Evolutionary conservation across 2,329 filamentous ascomycete species (phyloP).

Genomic region (Didymella lethalis): DNA sequence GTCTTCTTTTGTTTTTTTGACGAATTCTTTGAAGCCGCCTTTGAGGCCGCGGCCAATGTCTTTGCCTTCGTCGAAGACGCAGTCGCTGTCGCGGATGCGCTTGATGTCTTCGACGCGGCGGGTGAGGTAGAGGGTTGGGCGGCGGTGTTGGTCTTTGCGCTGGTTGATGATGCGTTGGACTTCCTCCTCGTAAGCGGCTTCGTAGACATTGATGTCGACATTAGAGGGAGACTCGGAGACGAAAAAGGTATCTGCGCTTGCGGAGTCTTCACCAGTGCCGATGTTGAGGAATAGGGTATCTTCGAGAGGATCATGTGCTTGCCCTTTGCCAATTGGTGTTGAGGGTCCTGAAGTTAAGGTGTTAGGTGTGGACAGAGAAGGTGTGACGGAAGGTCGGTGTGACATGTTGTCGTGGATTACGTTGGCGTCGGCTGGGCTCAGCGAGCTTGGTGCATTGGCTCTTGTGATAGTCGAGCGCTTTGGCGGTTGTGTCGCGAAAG

Average conservation of each 20-base stretch:
- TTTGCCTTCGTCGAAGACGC: slow-evolving; percentile 44
- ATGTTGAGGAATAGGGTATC: slow-evolving; percentile 78
- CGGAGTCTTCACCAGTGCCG: slow-evolving; percentile 65
- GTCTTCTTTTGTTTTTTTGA: slow-evolving; percentile 47
- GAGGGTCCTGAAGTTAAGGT: slow-evolving; percentile 33
- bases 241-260: slow-evolving; percentile 52
- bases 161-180: slow-evolving; percentile 71
- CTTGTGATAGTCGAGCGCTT: slow-evolving; percentile 20
- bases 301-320: slow-evolving; percentile 70
- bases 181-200: slow-evolving; percentile 84
- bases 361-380: slow-evolving; percentile 32
- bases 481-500: slow-evolving; percentile 15
- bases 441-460: slow-evolving; percentile 32
- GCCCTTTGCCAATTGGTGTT: slow-evolving; percentile 57
- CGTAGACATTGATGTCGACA: slow-evolving; percentile 87
- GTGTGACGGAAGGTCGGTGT: slow-evolving; percentile 39
- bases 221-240: slow-evolving; percentile 86
- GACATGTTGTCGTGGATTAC: slow-evolving; percentile 44
- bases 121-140: slow-evolving; percentile 65
- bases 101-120: slow-evolving; percentile 58
- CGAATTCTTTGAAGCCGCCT: slow-evolving; percentile 46
- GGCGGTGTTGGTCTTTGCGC: slow-evolving; percentile 50
- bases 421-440: slow-evolving; percentile 35
- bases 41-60: slow-evolving; percentile 40
- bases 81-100: slow-evolving; percentile 46